Evolutionary conservation across 129 eudicot genomes (phyloP), one percentile per base, ranked within the genome.

Genomic region (Lonicera japonica): DNA sequence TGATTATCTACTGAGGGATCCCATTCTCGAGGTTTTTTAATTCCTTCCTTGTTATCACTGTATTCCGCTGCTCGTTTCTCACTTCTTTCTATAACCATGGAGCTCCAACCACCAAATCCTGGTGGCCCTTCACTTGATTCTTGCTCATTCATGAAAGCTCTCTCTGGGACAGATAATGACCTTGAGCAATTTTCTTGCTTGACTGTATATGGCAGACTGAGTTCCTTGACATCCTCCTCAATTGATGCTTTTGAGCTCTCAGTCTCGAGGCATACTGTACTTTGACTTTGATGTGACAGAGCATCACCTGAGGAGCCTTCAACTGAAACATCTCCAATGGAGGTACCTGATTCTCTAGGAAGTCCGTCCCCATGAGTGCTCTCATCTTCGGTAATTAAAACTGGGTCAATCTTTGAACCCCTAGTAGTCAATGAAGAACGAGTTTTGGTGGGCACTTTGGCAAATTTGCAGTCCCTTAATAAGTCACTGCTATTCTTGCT

Each of bases 361-460:
- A 54, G 67, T 53, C 65, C 79, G 25, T 40, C 53, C 38, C 71
- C 82, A 66, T 40, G 29, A 39, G 14, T 40, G 72, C 56, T 72
- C 25, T 69, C 74, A 41, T 65, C 82, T 64, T 71, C 85, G 47
- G 70, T 20, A 24, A 67, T 41, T 55, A 71, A 57, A 75, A 71
- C 77, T 19, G 74, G 73, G 12, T 81, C 80, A 59, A 64, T 50
- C 71, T 72, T 83, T 16, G 79, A 67, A 40, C 75, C 74, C 73
- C 72, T 81, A 10, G 21, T 58, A 43, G 77, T 63, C 79, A 89
- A 48, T 12, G 87, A 83, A 56, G 97, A 84, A 71, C 86, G 89
- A 8, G 89, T 81, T 75, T 67, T 82, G 47, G 96, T 79, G 46
- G 87, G 90, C 61, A 85, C 79, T 66, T 85, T 85, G 21, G 72